Percentiles rank a stretch among this genome's conserved stretches.
These are phyloP conservation scores for Terana coerulea DNA, from an alignment of 768 basidiomycete genomes.

Conservation along the genomic window DNA sequence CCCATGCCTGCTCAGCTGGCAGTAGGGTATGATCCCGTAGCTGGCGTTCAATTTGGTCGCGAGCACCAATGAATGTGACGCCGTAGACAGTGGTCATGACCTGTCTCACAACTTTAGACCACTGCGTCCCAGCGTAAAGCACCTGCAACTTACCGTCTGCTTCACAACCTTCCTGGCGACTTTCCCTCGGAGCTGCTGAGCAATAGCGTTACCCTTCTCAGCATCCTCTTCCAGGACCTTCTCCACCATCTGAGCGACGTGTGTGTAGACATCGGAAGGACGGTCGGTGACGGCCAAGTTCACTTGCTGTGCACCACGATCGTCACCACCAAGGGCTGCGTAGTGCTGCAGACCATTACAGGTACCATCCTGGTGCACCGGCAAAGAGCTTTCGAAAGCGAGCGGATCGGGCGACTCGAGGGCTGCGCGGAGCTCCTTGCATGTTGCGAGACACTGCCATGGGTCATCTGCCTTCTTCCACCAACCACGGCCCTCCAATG, in stretches of 20 bases:
- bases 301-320: constrained; percentile 84
- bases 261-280: constrained; percentile 94
- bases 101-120: constrained; percentile 27
- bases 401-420: constrained; percentile 64
- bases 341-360: constrained; percentile 99
- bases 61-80: constrained; percentile 92
- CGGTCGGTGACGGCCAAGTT: constrained; percentile 81
- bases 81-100: constrained; percentile 99
- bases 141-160: constrained; percentile 67
- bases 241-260: constrained; percentile 86
- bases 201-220: constrained; percentile 41
- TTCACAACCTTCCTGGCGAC: constrained; percentile 94
- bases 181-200: constrained; percentile 66
- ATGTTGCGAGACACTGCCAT: constrained; percentile 95
- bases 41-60: constrained; percentile 92
- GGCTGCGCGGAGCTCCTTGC: constrained; percentile 83
- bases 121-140: neutral
- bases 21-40: constrained; percentile 68
- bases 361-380: constrained; percentile 96
- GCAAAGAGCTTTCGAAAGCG: constrained; percentile 62
- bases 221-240: constrained; percentile 54
- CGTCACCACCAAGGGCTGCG: constrained; percentile 93
- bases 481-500: constrained; percentile 80
- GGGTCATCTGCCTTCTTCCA: constrained; percentile 93
- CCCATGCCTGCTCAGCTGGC: constrained; percentile 69